Conservation (phyloP, 495 filamentous ascomycete genomes). For the Durotheca rogersii region DNA sequence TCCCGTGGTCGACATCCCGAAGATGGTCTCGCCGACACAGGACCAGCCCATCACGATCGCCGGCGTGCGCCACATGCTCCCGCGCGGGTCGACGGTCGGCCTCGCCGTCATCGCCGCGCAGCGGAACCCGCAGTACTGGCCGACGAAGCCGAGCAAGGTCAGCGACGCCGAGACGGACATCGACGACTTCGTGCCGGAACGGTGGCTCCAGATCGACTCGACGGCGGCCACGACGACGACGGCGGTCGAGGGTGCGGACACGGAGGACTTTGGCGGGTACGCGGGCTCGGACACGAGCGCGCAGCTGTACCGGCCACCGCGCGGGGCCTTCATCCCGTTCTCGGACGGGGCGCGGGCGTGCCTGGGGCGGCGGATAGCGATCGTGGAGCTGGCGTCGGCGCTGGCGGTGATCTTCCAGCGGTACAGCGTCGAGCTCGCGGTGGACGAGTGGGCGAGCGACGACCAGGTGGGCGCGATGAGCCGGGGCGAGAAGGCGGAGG, state of each 20-base stretch:
- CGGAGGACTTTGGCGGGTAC: constrained; percentile 58
- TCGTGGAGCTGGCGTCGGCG: constrained; percentile 72
- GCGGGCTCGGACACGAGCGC: constrained; percentile 54
- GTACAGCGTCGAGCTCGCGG: constrained; percentile 66
- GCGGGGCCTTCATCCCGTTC: constrained; percentile 72
- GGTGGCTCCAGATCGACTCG: constrained; percentile 44
- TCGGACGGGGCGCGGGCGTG: constrained; percentile 70
- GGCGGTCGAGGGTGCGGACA: constrained; percentile 38
- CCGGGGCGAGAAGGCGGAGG: constrained; percentile 43
- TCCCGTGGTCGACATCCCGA: constrained; percentile 62
- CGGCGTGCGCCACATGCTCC: constrained; percentile 53
- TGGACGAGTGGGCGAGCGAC: constrained; percentile 60
- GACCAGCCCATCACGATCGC: constrained; percentile 55
- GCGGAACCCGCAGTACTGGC: constrained; percentile 66
- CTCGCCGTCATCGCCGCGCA: constrained; percentile 52
- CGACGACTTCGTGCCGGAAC: constrained; percentile 49
- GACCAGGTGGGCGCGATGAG: constrained; percentile 60
- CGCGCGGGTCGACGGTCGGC: constrained; percentile 47
- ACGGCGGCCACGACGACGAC: constrained; percentile 1
- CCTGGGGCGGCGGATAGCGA: constrained; percentile 69
- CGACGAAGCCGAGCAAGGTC: constrained; percentile 45
- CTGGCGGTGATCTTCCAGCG: constrained; percentile 64
- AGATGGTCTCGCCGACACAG: constrained; percentile 46
- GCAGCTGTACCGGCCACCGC: constrained; percentile 57
- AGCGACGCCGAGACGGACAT: constrained; percentile 41